phyloP scores from a whole-genome alignment of 768 basidiomycete species.

The Scleroderma citrinum region DNA sequence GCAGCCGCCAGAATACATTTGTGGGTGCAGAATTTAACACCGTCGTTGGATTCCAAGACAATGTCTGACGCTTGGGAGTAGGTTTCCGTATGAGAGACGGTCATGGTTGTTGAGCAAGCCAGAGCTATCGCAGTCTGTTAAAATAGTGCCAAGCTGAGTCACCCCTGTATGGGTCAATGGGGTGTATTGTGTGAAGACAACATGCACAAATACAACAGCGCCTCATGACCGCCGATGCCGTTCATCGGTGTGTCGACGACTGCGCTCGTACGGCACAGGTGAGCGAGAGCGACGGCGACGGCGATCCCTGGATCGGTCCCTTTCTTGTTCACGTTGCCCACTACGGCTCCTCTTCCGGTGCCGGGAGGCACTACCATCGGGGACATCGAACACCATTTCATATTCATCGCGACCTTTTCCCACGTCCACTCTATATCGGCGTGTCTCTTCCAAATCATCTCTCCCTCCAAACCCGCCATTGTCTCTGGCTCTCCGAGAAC shows the following conservation, averaged over 20 bases:
- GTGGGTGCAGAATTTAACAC: conserved; percentile 54
- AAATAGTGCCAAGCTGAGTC: neutral
- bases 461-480: conserved; percentile 59
- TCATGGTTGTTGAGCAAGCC: conserved; percentile 17
- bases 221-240: conserved; percentile 20
- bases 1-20: conserved; percentile 54
- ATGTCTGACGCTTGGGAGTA: conserved; percentile 47
- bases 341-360: conserved; percentile 45
- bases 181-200: conserved; percentile 14
- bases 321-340: conserved; percentile 42
- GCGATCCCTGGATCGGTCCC: conserved; percentile 20
- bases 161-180: conserved; percentile 2
- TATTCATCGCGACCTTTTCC: conserved; percentile 39
- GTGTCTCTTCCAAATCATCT: conserved; percentile 67
- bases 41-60: conserved; percentile 40
- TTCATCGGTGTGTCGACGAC: conserved; percentile 10
- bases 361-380: conserved; percentile 30
- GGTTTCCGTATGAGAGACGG: conserved; percentile 31
- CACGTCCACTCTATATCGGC: conserved; percentile 48
- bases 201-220: conserved; percentile 15
- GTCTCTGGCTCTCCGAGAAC: conserved; percentile 29
- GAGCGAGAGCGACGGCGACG: conserved; percentile 21
- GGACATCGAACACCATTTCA: conserved; percentile 83
- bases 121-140: conserved; percentile 1
- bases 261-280: conserved; percentile 15